A percentile compares a stretch with the other conserved stretches of the same genome.
These are phyloP conservation scores for Raphanus sativus DNA, from an alignment of 345 rosid species.

Conservation along the genomic window DNA sequence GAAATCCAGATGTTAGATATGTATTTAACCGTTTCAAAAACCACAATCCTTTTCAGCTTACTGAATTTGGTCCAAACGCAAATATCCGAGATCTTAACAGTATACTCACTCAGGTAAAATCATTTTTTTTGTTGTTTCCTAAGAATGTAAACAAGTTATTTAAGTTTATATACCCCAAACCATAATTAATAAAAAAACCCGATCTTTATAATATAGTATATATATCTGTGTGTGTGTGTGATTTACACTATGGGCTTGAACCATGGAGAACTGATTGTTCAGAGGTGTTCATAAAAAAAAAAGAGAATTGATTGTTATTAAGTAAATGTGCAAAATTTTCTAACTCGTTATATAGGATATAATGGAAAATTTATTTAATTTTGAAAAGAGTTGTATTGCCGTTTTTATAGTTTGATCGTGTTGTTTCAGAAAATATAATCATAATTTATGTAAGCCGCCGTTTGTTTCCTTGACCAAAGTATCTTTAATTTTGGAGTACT, in stretches of 20 bases:
- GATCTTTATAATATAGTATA: not conserved
- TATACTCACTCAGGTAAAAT: slow-evolving; percentile 36
- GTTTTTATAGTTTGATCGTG: not conserved
- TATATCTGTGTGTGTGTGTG: not conserved
- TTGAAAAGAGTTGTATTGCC: not conserved
- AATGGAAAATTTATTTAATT: not conserved
- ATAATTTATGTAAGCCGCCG: not conserved
- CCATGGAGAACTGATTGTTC: not conserved
- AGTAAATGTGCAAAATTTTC: not conserved
- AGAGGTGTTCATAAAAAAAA: too few species aligned
- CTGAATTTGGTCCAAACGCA: slow-evolving; percentile 43
- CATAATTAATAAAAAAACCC: not conserved
- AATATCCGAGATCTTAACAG: slow-evolving; percentile 45
- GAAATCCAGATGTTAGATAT: slow-evolving; percentile 48
- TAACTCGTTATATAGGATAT: not conserved
- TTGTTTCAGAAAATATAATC: not conserved
- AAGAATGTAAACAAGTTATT: not conserved
- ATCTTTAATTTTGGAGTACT: too few species aligned
- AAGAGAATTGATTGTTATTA: too few species aligned
- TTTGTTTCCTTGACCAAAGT: not conserved
- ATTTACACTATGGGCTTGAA: not conserved
- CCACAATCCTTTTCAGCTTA: not conserved
- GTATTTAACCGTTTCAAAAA: slow-evolving; percentile 37
- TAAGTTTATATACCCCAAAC: not conserved
- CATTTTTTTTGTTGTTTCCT: not conserved